Conservation (phyloP, 2,329 filamentous ascomycete genomes). For the Podosphaera leucotricha region DNA sequence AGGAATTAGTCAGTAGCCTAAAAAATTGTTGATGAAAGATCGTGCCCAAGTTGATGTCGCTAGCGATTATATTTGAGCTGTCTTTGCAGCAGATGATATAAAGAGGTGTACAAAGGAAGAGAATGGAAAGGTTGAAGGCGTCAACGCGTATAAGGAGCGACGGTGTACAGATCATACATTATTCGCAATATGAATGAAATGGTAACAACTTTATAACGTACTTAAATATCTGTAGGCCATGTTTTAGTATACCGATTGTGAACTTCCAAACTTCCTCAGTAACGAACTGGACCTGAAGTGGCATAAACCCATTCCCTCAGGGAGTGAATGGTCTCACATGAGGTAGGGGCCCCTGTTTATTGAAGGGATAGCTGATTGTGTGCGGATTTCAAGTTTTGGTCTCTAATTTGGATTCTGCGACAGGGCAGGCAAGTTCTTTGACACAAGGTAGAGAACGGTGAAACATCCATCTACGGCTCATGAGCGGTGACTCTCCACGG, state of each 20-base stretch:
- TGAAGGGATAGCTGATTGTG: not conserved
- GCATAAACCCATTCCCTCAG: not conserved
- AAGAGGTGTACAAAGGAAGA: not conserved
- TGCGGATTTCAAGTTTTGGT: too few species aligned
- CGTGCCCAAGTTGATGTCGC: not conserved
- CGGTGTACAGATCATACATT: not conserved
- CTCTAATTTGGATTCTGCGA: too few species aligned
- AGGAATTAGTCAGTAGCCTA: slow-evolving; percentile 3
- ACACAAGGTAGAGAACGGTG: too few species aligned
- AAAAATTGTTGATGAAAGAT: slow-evolving; percentile 5
- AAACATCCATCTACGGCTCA: too few species aligned
- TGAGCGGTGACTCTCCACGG: too few species aligned
- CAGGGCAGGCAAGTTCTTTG: too few species aligned
- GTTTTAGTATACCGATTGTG: not conserved
- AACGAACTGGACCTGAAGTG: not conserved
- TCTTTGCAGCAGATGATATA: not conserved
- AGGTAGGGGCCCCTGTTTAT: not conserved
- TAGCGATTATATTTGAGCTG: not conserved
- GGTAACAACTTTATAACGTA: not conserved
- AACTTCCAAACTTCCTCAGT: not conserved
- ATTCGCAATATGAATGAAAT: not conserved
- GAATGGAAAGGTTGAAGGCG: too few species aligned
- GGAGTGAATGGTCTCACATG: not conserved
- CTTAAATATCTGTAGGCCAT: not conserved
- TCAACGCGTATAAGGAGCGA: not conserved